Evolutionary conservation across 768 basidiomycete species (phyloP).

Genomic region (Clitopilus hobsonii): DNA sequence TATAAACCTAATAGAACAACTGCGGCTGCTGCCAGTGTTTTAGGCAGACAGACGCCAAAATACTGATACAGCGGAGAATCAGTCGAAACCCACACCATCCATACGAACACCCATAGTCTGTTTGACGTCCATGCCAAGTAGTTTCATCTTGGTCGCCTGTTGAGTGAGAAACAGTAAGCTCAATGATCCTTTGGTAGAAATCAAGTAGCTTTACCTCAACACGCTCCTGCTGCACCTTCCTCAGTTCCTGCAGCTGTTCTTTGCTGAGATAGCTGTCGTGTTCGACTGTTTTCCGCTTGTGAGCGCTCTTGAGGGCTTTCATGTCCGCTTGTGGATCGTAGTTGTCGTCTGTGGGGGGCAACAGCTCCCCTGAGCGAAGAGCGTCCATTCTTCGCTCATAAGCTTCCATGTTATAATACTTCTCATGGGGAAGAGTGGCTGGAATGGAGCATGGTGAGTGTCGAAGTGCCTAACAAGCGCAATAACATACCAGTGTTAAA

Average conservation of each 20-base stretch:
- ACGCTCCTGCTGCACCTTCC: constrained; percentile 82
- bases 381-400: constrained; percentile 85
- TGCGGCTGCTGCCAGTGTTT: too few species aligned
- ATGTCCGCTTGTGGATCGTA: constrained; percentile 88
- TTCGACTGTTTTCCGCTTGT: constrained; percentile 66
- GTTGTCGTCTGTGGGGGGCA: constrained; percentile 63
- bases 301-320: constrained; percentile 64
- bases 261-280: constrained; percentile 71
- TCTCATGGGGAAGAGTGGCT: constrained; percentile 93
- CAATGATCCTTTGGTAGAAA: background rate
- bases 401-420: constrained; percentile 87
- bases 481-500: constrained; percentile 64
- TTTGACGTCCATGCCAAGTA: constrained; percentile 84
- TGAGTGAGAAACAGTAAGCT: background rate
- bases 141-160: constrained; percentile 78
- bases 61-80: constrained; percentile 15
- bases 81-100: constrained; percentile 68
- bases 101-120: constrained; percentile 83
- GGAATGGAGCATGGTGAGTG: background rate
- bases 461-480: background rate
- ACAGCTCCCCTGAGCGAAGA: constrained; percentile 76
- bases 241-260: constrained; percentile 77
- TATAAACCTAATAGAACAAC: too few species aligned
- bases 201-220: constrained; percentile 50
- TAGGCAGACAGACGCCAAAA: too few species aligned